Conservation (phyloP, 2,329 filamentous ascomycete genomes). For the Didymella pomorum region DNA sequence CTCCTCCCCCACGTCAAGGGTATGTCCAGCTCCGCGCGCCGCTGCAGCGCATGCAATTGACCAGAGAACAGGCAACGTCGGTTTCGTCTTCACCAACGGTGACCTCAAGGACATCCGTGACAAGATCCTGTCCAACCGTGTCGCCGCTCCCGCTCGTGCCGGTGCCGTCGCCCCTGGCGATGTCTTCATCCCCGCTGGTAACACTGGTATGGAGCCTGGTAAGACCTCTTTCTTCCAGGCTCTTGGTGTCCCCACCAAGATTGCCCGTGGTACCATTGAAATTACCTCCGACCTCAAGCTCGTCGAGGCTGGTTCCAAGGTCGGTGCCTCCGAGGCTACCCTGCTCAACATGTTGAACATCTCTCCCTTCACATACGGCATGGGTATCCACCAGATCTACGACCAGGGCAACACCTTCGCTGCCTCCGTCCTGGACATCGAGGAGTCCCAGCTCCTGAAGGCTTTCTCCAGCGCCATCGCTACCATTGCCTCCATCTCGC, state of each 20-base stretch:
- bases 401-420: slow-evolving; percentile 95
- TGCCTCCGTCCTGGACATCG: slow-evolving; percentile 85
- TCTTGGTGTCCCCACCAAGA: slow-evolving; percentile 99
- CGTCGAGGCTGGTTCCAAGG: slow-evolving; percentile 89
- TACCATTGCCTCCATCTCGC: slow-evolving; percentile 88
- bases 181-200: slow-evolving; percentile 95
- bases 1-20: slow-evolving; percentile 93
- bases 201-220: slow-evolving; percentile 99
- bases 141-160: slow-evolving; percentile 96
- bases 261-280: slow-evolving; percentile 99
- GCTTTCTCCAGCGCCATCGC: slow-evolving; percentile 80
- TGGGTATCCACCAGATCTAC: slow-evolving; percentile 96
- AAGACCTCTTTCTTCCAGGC: slow-evolving; percentile 99
- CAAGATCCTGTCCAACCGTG: slow-evolving; percentile 96
- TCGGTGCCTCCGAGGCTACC: slow-evolving; percentile 98
- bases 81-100: slow-evolving; percentile 97
- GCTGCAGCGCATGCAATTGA: slow-evolving; percentile 25
- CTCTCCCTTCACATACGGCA: slow-evolving; percentile 81
- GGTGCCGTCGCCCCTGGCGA: slow-evolving; percentile 94
- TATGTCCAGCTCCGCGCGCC: slow-evolving; percentile 39
- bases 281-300: slow-evolving; percentile 98
- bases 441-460: slow-evolving; percentile 91
- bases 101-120: slow-evolving; percentile 93
- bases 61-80: slow-evolving; percentile 75
- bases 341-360: slow-evolving; percentile 99